These are phyloP conservation scores for Beauveria rudraprayagi DNA, from an alignment of 2,329 filamentous ascomycete species.

Conservation along the genomic window DNA sequence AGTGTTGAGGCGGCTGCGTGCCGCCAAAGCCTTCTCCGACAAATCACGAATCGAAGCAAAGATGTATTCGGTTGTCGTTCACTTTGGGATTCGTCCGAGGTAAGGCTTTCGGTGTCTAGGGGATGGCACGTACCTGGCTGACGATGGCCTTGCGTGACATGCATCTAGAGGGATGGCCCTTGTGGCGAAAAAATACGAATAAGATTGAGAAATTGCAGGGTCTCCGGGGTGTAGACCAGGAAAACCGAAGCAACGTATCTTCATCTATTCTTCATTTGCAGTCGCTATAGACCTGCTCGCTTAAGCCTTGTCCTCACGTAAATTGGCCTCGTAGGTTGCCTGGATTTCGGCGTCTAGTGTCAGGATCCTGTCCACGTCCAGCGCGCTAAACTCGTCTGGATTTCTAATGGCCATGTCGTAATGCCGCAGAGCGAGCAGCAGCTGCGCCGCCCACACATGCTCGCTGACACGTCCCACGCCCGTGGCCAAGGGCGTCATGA, in stretches of 20 bases:
- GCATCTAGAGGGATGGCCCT: neutral
- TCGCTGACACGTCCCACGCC: slow-evolving; percentile 37
- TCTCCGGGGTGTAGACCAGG: too few relatives aligned
- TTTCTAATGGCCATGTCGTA: slow-evolving; percentile 38
- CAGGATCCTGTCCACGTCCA: slow-evolving; percentile 18
- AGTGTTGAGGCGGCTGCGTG: too few relatives aligned
- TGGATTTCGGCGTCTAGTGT: slow-evolving; percentile 3
- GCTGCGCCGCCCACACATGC: slow-evolving; percentile 41
- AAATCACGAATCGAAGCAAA: too few relatives aligned
- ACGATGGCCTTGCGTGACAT: neutral
- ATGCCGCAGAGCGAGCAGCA: slow-evolving; percentile 43
- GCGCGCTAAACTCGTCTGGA: slow-evolving; percentile 31
- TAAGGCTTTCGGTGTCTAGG: too few relatives aligned
- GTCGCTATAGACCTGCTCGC: neutral
- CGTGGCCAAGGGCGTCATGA: slow-evolving; percentile 46
- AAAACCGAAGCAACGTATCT: too few relatives aligned
- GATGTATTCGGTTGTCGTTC: too few relatives aligned
- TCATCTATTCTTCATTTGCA: neutral
- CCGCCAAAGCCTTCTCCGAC: too few relatives aligned
- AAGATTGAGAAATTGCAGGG: neutral
- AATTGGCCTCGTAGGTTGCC: neutral
- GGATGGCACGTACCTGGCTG: neutral
- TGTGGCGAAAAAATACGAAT: neutral
- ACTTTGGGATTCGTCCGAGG: too few relatives aligned
- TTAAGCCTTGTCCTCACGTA: neutral